phyloP scores from a whole-genome alignment of 306 rosid species.

The Macrotyloma uniflorum region DNA sequence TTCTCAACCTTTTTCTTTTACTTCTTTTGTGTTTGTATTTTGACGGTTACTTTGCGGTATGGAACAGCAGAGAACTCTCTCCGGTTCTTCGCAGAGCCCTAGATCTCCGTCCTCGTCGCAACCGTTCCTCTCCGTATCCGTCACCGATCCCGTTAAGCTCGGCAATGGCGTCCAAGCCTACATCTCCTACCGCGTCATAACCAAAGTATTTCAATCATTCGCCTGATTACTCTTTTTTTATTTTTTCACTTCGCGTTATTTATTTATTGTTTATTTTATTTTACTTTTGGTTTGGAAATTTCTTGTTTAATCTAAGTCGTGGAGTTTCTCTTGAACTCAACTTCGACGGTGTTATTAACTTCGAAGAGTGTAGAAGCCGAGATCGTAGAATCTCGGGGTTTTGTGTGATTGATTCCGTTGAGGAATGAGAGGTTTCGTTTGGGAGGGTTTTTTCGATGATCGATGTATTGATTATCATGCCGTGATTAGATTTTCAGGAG shows the following conservation, averaged over 20 bases:
- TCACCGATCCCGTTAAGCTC: slow-evolving; percentile 94
- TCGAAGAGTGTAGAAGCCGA: background rate
- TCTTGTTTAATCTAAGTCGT: slow-evolving; percentile 10
- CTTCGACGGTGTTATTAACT: background rate
- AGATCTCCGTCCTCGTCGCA: slow-evolving; percentile 91
- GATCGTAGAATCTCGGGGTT: slow-evolving; percentile 8
- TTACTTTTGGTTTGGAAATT: background rate
- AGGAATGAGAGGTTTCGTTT: slow-evolving; percentile 16
- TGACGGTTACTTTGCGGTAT: slow-evolving; percentile 30
- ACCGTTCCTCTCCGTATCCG: slow-evolving; percentile 82
- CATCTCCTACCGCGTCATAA: slow-evolving; percentile 93
- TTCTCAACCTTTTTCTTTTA: background rate
- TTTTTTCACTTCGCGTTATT: background rate
- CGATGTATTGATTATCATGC: background rate
- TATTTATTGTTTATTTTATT: background rate
- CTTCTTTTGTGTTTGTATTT: background rate
- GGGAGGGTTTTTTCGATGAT: background rate
- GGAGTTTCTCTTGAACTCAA: slow-evolving; percentile 4
- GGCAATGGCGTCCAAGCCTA: slow-evolving; percentile 99
- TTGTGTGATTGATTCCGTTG: slow-evolving; percentile 25
- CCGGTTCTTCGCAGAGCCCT: slow-evolving; percentile 85
- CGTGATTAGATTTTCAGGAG: slow-evolving; percentile 15
- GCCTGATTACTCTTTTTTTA: background rate
- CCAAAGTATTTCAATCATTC: slow-evolving; percentile 54
- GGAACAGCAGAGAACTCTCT: slow-evolving; percentile 75